Evolutionary conservation across 2,329 filamentous ascomycete species (phyloP).

Genomic region (Exophiala viscosa): DNA sequence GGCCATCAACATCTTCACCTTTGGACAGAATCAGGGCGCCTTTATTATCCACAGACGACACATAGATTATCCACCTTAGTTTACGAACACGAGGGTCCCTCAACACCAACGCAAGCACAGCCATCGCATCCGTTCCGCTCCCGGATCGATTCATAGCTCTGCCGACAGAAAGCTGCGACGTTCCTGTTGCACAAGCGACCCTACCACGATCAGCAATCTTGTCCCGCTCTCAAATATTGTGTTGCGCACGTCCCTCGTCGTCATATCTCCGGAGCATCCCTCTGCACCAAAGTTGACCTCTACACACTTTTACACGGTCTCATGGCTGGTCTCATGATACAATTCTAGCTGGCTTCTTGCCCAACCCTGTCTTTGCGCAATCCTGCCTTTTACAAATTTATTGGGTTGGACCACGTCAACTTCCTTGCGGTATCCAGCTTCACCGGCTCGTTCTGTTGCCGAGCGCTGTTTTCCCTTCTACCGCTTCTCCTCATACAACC

Average conservation of each 20-base stretch:
- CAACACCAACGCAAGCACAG: neutral
- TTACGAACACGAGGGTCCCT: neutral
- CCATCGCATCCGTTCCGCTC: conserved; percentile 1
- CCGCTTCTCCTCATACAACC: neutral
- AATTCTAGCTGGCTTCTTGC: conserved; percentile 11
- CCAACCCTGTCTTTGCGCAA: conserved; percentile 3
- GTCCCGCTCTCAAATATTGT: conserved; percentile 21
- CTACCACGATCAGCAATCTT: conserved; percentile 24
- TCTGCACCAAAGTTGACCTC: conserved; percentile 11
- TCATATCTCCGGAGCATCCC: conserved; percentile 8
- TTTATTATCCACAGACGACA: too few species aligned
- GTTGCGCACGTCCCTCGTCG: conserved; percentile 14
- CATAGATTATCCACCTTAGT: too few species aligned
- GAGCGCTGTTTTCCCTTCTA: neutral
- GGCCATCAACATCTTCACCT: neutral
- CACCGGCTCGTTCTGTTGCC: conserved; percentile 10
- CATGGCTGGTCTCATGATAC: conserved; percentile 17
- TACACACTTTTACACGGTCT: conserved; percentile 5
- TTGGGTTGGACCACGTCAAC: conserved; percentile 7
- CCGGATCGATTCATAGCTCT: conserved; percentile 6
- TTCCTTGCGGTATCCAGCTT: neutral
- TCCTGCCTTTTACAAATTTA: neutral
- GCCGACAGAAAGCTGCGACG: conserved; percentile 15
- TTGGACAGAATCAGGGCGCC: too few species aligned
- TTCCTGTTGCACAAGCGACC: conserved; percentile 20